Percentiles rank a stretch among this genome's conserved stretches.
Evolutionary conservation across 2,329 filamentous ascomycete species (phyloP).

Genomic region (Exophiala lecanii-corni): DNA sequence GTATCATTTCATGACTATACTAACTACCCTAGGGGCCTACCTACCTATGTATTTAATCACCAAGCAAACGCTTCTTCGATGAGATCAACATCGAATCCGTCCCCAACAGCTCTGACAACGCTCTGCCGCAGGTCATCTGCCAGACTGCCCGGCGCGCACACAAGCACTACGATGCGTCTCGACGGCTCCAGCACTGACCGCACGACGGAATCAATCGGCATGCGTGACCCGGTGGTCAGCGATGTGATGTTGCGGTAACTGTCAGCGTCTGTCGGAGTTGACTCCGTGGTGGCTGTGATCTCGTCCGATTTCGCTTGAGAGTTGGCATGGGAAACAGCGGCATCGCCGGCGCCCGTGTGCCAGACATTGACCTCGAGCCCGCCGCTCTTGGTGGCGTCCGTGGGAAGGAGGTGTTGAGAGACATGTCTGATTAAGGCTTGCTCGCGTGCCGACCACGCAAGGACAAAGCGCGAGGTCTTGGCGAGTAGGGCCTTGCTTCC

Average conservation of each 20-base stretch:
- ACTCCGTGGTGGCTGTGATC: too few species aligned
- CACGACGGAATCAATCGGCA: constrained; percentile 2
- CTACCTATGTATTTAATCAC: too few species aligned
- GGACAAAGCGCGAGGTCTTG: constrained; percentile 2
- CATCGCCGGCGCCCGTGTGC: background rate
- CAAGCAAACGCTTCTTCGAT: constrained; percentile 37
- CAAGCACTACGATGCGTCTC: constrained; percentile 32
- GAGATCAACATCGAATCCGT: constrained; percentile 32
- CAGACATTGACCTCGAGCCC: background rate
- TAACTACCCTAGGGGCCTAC: too few species aligned
- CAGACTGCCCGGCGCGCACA: constrained; percentile 35
- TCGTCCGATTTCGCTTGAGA: too few species aligned
- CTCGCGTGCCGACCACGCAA: constrained; percentile 16
- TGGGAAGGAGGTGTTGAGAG: constrained; percentile 2
- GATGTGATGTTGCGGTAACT: constrained; percentile 2
- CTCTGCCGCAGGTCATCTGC: constrained; percentile 34
- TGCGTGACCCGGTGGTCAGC: constrained; percentile 1
- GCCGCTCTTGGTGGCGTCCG: background rate
- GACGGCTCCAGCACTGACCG: background rate
- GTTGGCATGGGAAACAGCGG: too few species aligned
- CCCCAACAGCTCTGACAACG: constrained; percentile 30
- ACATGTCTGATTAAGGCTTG: constrained; percentile 6
- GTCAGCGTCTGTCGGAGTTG: background rate
- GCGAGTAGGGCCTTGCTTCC: constrained; percentile 1
- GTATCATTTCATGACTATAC: too few species aligned